Evolutionary conservation across 2,329 filamentous ascomycete genomes (phyloP).

Genomic region (Colletotrichum eleusines): DNA sequence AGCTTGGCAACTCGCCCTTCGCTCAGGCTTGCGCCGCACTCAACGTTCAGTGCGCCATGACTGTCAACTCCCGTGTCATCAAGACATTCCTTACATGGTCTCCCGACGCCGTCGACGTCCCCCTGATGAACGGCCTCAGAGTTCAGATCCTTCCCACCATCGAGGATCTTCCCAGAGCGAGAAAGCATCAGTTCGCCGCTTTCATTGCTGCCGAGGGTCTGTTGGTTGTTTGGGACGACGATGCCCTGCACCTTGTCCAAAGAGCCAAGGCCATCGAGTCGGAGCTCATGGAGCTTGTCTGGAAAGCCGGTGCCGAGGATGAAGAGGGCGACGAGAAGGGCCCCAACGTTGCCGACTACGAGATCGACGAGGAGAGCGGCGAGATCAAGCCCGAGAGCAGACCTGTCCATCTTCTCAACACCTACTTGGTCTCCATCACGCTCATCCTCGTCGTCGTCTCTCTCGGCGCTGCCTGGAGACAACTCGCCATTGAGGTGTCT

Average conservation of each 20-base stretch:
- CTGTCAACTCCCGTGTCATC: constrained; percentile 82
- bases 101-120: constrained; percentile 79
- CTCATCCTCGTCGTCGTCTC: constrained; percentile 74
- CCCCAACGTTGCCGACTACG: constrained; percentile 59
- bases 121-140: constrained; percentile 80
- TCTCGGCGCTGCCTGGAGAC: constrained; percentile 76
- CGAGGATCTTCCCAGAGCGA: constrained; percentile 75
- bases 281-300: constrained; percentile 82
- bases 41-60: constrained; percentile 85
- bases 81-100: constrained; percentile 82
- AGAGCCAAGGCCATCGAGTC: constrained; percentile 80
- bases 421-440: constrained; percentile 75
- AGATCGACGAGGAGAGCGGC: constrained; percentile 80
- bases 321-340: constrained; percentile 64
- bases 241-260: constrained; percentile 76
- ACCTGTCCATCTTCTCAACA: constrained; percentile 77
- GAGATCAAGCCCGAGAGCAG: constrained; percentile 73
- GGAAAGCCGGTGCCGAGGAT: constrained; percentile 69
- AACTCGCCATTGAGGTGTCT: constrained; percentile 75
- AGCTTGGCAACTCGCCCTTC: constrained; percentile 72
- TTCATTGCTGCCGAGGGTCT: constrained; percentile 79
- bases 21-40: constrained; percentile 74
- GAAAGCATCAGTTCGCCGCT: constrained; percentile 85
- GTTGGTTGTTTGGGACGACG: constrained; percentile 86
- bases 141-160: constrained; percentile 81